These are phyloP conservation scores for Colletotrichum paranaense DNA, from an alignment of 2,329 filamentous ascomycete species.

Conservation along the genomic window DNA sequence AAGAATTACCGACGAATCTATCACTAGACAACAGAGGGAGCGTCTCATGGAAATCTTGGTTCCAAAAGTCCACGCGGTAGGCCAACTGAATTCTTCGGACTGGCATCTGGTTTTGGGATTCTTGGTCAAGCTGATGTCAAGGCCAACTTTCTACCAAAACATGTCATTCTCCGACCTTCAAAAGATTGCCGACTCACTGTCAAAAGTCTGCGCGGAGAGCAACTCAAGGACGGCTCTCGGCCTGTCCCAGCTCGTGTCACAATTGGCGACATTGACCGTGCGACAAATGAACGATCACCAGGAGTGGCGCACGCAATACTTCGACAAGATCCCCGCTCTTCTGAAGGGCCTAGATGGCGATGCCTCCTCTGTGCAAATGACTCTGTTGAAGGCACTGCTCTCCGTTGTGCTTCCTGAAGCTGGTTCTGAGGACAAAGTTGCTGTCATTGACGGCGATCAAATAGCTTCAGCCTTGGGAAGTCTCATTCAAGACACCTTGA, in stretches of 20 bases:
- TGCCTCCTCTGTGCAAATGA: constrained; percentile 46
- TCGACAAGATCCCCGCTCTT: constrained; percentile 43
- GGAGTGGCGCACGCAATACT: constrained; percentile 54
- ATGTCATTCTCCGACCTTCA: constrained; percentile 54
- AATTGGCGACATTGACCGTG: constrained; percentile 43
- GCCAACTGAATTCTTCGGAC: constrained; percentile 41
- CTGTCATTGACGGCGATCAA: constrained; percentile 2
- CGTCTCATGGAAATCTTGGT: constrained; percentile 51
- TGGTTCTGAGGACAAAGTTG: constrained; percentile 32
- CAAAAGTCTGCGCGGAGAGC: constrained; percentile 5
- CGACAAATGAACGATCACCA: constrained; percentile 59
- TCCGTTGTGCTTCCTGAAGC: constrained; percentile 43
- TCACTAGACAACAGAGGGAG: constrained; percentile 57
- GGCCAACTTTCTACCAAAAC: constrained; percentile 62
- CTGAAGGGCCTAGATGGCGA: constrained; percentile 36
- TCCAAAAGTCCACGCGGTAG: constrained; percentile 38
- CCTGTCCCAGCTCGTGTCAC: constrained; percentile 16
- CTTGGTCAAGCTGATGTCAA: constrained; percentile 60
- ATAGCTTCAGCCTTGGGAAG: neutral
- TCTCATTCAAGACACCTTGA: constrained; percentile 18
- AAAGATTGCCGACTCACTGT: constrained; percentile 47
- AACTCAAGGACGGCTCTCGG: constrained; percentile 16
- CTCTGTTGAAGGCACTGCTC: constrained; percentile 49
- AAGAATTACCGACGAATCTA: constrained; percentile 49
- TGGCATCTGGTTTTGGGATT: constrained; percentile 56